Conservation (phyloP, 2,329 filamentous ascomycete genomes). For the Balansia obtecta region DNA sequence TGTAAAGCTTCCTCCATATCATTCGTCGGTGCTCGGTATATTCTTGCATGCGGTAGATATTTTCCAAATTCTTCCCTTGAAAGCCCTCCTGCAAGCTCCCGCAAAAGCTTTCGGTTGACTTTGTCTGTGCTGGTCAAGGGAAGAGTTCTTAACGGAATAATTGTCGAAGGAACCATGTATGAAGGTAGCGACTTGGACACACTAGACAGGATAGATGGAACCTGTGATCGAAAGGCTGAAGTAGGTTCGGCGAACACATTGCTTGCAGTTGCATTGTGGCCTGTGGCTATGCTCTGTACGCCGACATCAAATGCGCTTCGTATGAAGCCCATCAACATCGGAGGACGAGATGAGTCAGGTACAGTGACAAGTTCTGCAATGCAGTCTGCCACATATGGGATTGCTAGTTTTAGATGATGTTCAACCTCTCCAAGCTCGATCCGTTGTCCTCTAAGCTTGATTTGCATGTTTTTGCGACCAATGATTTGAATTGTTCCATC, state of each 20-base stretch:
- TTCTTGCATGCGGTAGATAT: neutral
- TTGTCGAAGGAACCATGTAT: conserved; percentile 1
- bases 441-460: conserved; percentile 4
- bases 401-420: neutral
- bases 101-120: neutral
- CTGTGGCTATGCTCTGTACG: neutral
- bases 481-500: neutral
- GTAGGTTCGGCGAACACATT: neutral
- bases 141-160: neutral
- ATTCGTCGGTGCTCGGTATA: neutral
- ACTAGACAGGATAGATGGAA: neutral
- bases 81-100: neutral
- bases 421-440: conserved; percentile 5
- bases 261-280: neutral
- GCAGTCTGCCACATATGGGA: neutral
- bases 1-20: neutral
- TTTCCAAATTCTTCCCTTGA: neutral
- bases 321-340: conserved; percentile 1
- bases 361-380: neutral
- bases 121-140: conserved; percentile 1
- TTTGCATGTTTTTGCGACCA: neutral
- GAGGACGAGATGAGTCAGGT: neutral
- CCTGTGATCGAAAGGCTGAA: neutral
- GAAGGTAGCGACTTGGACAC: neutral
- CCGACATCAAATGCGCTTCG: neutral